Percentiles rank a stretch among this genome's conserved stretches.
phyloP scores from a whole-genome alignment of 352 stramenopile genomes.

The Peronospora farinosa region DNA sequence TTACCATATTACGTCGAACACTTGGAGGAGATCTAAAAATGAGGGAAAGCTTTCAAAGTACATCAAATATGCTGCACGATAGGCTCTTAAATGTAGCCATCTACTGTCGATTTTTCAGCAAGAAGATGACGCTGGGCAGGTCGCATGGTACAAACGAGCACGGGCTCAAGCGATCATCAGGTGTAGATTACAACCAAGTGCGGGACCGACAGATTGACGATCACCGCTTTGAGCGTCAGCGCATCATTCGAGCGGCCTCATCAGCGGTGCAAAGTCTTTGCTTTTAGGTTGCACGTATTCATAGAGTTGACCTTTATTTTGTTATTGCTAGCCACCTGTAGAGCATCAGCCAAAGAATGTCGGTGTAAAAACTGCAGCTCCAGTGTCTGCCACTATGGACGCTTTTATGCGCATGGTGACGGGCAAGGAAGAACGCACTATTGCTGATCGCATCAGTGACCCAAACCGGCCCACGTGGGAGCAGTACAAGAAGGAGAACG shows the following conservation, averaged over 20 bases:
- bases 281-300: not conserved
- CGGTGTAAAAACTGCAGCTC: constrained; percentile 1
- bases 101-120: not conserved
- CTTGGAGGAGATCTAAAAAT: constrained; percentile 14
- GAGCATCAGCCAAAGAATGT: constrained; percentile 21
- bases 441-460: constrained; percentile 90
- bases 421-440: constrained; percentile 90
- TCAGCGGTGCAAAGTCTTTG: constrained; percentile 23
- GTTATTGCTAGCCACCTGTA: constrained; percentile 13
- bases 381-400: constrained; percentile 86
- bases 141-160: constrained; percentile 39
- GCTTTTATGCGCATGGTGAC: constrained; percentile 91
- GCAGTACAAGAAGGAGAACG: constrained; percentile 94
- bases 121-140: constrained; percentile 19
- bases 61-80: constrained; percentile 9
- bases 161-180: constrained; percentile 69
- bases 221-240: constrained; percentile 73
- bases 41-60: constrained; percentile 6
- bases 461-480: constrained; percentile 93
- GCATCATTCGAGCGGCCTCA: constrained; percentile 37
- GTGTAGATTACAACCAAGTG: constrained; percentile 81
- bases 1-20: constrained; percentile 21
- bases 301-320: not conserved
- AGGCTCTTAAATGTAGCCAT: constrained; percentile 12
- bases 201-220: constrained; percentile 79